phyloP scores from a whole-genome alignment of 768 basidiomycete genomes.

The Auriscalpium orientale region DNA sequence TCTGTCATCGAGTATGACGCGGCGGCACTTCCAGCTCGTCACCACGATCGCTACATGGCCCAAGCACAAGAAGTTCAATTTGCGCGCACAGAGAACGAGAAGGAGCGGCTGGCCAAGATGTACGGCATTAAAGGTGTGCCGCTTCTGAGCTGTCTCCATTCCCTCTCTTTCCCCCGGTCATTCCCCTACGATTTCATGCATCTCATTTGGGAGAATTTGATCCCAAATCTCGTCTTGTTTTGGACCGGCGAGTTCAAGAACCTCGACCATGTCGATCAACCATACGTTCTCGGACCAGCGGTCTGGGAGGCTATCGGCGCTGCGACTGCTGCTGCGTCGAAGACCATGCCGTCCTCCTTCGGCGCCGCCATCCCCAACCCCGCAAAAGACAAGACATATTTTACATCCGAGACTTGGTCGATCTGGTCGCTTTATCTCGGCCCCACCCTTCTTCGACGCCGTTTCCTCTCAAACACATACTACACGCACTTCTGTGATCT shows the following conservation, averaged over 20 bases:
- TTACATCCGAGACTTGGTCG: conserved; percentile 31
- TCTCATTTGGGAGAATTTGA: conserved; percentile 36
- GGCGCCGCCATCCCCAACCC: conserved; percentile 29
- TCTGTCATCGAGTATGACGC: conserved; percentile 18
- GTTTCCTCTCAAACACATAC: conserved; percentile 27
- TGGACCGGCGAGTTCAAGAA: conserved; percentile 37
- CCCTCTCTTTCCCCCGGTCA: conserved; percentile 30
- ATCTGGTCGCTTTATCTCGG: conserved; percentile 35
- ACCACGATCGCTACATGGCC: conserved; percentile 22
- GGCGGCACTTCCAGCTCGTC: conserved; percentile 27
- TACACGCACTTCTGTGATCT: conserved; percentile 37
- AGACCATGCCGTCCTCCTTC: conserved; percentile 33
- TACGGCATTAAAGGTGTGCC: conserved; percentile 30
- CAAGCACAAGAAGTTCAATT: conserved; percentile 20
- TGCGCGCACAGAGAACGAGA: conserved; percentile 16
- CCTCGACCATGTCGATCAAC: conserved; percentile 23
- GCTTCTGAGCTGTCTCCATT: conserved; percentile 24
- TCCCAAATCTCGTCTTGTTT: conserved; percentile 30
- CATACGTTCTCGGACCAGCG: conserved; percentile 19
- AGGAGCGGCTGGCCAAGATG: conserved; percentile 18
- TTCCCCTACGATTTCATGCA: conserved; percentile 48
- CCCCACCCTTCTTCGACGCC: conserved; percentile 28
- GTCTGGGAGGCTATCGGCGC: conserved; percentile 37
- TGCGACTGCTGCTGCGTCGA: conserved; percentile 22
- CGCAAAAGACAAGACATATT: conserved; percentile 18